Evolutionary conservation across 179 eudicot genomes (phyloP).

Genomic region (Nepenthes alata): DNA sequence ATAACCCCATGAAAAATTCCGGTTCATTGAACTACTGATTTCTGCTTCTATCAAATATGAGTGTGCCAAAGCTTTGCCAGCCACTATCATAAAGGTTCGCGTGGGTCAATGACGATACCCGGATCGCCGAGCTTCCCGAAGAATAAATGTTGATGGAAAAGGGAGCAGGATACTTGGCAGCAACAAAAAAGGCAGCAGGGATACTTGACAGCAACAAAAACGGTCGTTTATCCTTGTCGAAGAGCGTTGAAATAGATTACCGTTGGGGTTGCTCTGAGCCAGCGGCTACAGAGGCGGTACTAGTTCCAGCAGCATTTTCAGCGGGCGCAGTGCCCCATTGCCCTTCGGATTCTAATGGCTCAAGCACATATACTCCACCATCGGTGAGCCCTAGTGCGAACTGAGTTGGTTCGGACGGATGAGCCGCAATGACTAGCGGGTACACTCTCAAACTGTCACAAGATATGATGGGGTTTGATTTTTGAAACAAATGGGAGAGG

Average conservation of each 20-base stretch:
- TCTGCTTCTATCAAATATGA: too few relatives aligned
- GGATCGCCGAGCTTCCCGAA: too few relatives aligned
- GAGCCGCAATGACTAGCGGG: constrained; percentile 41
- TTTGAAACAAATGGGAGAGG: background rate
- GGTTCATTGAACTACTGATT: too few relatives aligned
- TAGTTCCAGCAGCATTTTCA: constrained; percentile 31
- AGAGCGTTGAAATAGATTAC: constrained; percentile 10
- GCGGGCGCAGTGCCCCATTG: constrained; percentile 40
- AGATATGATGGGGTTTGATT: background rate
- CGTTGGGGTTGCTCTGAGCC: constrained; percentile 32
- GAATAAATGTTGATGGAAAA: too few relatives aligned
- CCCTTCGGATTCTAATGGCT: constrained; percentile 41
- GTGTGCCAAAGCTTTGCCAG: too few relatives aligned
- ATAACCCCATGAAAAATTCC: background rate
- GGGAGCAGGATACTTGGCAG: too few relatives aligned
- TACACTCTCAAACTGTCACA: constrained; percentile 29
- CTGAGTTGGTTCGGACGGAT: constrained; percentile 42
- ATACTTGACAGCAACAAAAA: too few relatives aligned
- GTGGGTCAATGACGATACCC: too few relatives aligned
- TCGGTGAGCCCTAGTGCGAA: constrained; percentile 45
- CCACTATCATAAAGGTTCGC: too few relatives aligned
- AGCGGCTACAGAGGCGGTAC: constrained; percentile 20
- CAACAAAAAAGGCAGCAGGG: too few relatives aligned
- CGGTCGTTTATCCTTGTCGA: too few relatives aligned
- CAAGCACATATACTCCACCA: constrained; percentile 42